These are phyloP conservation scores for Nitzschia inconspicua DNA, from an alignment of 108 stramenopile genomes.

Conservation along the genomic window DNA sequence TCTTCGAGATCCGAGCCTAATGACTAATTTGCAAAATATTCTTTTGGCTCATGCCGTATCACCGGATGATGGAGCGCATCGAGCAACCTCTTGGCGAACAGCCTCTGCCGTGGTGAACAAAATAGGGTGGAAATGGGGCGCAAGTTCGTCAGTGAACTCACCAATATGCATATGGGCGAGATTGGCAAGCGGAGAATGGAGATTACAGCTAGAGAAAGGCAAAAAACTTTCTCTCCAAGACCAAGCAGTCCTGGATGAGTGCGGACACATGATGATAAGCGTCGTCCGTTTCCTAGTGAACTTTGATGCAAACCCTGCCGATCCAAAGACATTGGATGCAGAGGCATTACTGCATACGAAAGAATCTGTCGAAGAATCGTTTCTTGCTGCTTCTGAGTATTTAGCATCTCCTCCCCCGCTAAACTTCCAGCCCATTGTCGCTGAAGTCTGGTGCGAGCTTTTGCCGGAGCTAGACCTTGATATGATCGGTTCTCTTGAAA, in stretches of 20 bases:
- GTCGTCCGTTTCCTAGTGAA: slow-evolving; percentile 16
- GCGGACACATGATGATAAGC: slow-evolving; percentile 12
- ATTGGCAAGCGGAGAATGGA: slow-evolving; percentile 31
- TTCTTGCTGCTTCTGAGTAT: slow-evolving; percentile 13
- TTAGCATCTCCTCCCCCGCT: too few species aligned
- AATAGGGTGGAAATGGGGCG: slow-evolving; percentile 18
- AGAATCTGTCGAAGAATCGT: slow-evolving; percentile 27
- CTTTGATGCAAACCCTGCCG: slow-evolving; percentile 6
- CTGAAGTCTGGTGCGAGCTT: too few species aligned
- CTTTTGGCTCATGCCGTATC: slow-evolving; percentile 20
- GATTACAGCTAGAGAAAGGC: slow-evolving; percentile 23
- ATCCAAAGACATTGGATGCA: slow-evolving; percentile 1
- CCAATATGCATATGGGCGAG: slow-evolving; percentile 23
- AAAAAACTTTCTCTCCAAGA: background rate
- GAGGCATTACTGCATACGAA: slow-evolving; percentile 9
- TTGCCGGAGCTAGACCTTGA: too few species aligned
- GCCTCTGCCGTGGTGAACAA: slow-evolving; percentile 2
- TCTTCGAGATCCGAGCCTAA: background rate
- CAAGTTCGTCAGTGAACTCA: background rate
- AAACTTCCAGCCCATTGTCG: too few species aligned
- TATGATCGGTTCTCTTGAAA: too few species aligned
- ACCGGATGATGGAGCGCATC: slow-evolving; percentile 1
- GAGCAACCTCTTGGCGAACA: slow-evolving; percentile 31
- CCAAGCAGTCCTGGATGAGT: slow-evolving; percentile 21
- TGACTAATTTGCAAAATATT: slow-evolving; percentile 6